Base-by-base conservation (phyloP, 192 early-diverging fungal species). In the Podochytrium sp. region DNA sequence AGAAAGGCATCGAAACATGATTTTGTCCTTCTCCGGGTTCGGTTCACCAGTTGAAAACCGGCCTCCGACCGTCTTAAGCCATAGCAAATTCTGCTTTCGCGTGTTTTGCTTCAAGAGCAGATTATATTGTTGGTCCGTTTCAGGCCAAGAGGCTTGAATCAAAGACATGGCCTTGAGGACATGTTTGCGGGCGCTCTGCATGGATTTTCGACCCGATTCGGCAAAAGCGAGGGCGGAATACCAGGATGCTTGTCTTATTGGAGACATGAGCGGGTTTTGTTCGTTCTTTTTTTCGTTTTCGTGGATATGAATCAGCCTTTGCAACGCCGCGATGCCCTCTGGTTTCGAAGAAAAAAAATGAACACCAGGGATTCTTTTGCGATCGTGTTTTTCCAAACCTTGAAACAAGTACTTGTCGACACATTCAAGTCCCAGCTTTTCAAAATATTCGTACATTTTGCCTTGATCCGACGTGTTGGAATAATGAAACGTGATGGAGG, bases 401-500 rank as follows among this genome's bases (percentile, higher is more conserved):
- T 57, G 65, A 49, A 70, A 76, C 6, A 61, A 47, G 30, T 32
- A 59, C 37, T 57, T 34, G 20, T 70, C 65, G 16, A 70, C 41
- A 34, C 37, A 70, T 49, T 76, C 65, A 10, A 61, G 27, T 16
- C 62, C 75, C 29, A 76, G 58, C 66, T 60, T 63, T 63, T 76
- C 75, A 52, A 76, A 65, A 37, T 56, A 76, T 2, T 38, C 33
- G 27, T 67, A 67, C 56, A 65, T 76, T 62, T 76, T 76, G 7
- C 71, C 75, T 52, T 68, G 65, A 10, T 65, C 57, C 3, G 56
- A 59, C 32, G 75, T 76, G n/a, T 70, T 68, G 20, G 66, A 59
- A 61, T 76, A 76, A 35, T 76, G 75, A 38, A 76, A 76, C 10
- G 66, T 57, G 5, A 76, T 40, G 7, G 60, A 47, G 25, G 75